phyloP scores from a whole-genome alignment of 352 stramenopile species.

The Proteromonas lacertae region DNA sequence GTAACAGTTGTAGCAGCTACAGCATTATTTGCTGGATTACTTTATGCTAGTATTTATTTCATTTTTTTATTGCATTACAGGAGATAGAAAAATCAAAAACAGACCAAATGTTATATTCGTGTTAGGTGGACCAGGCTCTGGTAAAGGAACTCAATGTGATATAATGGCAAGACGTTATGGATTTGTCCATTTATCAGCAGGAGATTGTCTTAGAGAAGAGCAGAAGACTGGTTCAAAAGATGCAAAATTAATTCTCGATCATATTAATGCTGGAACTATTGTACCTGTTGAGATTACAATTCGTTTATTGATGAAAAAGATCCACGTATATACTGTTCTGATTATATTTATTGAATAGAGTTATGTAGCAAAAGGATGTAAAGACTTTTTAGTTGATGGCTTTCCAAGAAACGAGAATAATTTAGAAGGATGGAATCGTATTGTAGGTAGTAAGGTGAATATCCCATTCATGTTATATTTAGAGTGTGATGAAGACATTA shows the following conservation, averaged over 20 bases:
- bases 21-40: no score
- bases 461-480: conserved; percentile 55
- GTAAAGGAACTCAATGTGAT: no score
- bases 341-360: no score
- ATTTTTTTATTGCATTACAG: no score
- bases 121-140: conserved; percentile 71
- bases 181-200: conserved; percentile 66
- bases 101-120: conserved; percentile 41
- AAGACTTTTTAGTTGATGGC: conserved; percentile 85
- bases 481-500: conserved; percentile 51
- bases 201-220: conserved; percentile 57
- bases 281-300: conserved; percentile 81
- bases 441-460: conserved; percentile 22
- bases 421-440: conserved; percentile 19
- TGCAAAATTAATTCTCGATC: conserved; percentile 65
- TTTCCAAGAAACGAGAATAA: conserved; percentile 92
- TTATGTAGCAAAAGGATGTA: conserved; percentile 18
- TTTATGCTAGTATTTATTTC: no score
- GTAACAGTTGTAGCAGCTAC: no score
- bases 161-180: conserved; percentile 51
- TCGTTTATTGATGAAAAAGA: conserved; percentile 53
- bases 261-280: conserved; percentile 73
- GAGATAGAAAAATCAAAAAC: no score
- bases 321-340: no score
- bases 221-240: conserved; percentile 46